Evolutionary conservation across 257 asterid genomes (phyloP).

Genomic region (Solanum medicagineum): DNA sequence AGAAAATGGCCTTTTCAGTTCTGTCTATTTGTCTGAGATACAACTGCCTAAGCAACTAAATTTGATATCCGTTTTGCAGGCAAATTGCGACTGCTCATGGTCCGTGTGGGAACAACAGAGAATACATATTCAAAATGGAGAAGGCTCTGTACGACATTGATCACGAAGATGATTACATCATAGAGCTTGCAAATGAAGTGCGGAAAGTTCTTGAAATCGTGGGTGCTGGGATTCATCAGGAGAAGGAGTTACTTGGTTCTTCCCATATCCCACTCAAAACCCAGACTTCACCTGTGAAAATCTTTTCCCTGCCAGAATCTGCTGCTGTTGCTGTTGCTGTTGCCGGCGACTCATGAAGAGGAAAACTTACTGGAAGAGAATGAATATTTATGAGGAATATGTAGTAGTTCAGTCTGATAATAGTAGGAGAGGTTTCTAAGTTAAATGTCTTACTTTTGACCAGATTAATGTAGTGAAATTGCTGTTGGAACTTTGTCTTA

Average conservation of each 20-base stretch:
- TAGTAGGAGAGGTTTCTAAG: neutral
- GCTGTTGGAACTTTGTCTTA: neutral
- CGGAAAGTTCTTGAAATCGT: constrained; percentile 39
- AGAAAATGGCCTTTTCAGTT: neutral
- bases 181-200: constrained; percentile 80
- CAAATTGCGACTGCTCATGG: constrained; percentile 91
- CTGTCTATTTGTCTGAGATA: neutral
- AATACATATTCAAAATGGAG: constrained; percentile 70
- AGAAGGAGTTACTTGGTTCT: constrained; percentile 13
- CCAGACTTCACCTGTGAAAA: constrained; percentile 23
- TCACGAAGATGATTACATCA: constrained; percentile 70
- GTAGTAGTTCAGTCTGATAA: neutral
- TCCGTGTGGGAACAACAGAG: constrained; percentile 86
- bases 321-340: neutral
- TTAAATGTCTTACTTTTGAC: neutral
- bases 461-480: neutral
- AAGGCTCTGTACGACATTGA: constrained; percentile 73
- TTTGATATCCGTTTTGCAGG: neutral
- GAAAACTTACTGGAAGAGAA: neutral
- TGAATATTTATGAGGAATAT: neutral
- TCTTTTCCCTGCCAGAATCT: constrained; percentile 41
- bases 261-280: constrained; percentile 23
- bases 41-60: neutral
- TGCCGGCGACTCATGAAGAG: constrained; percentile 13
- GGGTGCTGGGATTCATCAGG: constrained; percentile 20